Base-by-base conservation (phyloP, 352 stramenopile species). In the Globisporangium radiosum region DNA sequence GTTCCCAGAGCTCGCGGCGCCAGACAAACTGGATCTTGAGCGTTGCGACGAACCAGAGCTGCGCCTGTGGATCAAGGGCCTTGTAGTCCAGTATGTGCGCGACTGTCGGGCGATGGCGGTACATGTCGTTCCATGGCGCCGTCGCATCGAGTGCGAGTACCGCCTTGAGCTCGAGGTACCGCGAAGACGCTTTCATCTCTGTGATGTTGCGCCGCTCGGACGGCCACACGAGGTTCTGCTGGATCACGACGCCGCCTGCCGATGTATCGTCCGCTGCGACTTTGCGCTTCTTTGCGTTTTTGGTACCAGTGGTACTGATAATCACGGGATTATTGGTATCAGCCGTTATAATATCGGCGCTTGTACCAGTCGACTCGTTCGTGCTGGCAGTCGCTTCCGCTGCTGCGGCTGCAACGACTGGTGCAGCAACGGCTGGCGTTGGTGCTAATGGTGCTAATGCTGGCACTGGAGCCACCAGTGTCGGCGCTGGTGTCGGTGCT, bases 1-100 rank as follows among this genome's bases (percentile, higher is more conserved):
- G 71, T 42, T 79, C 71, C 71, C 71, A 79, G 51, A 79, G 70
- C 63, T 79, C 71, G 38, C 71, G 68, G 9, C 71, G 71, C 60
- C 68, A 71, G 39, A 72, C 61, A 56, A 76, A 79, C 59, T 79
- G 71, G 54, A 72, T 56, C n/a, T 69, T 69, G n/a, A 79, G 61
- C 49, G 62, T 69, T 17, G 60, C 55, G 15, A 68, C 47, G 47
- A 76, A 71, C 71, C 71, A 79, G 45, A 51, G 49, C 36, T 64
- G 52, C 4, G 59, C 68, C 9, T 62, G 60, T 7, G 72, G 65
- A n/a, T 56, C 43, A 7, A 79, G 43, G n/a, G 51, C 42, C 1
- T 45, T 39, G 50, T 61, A 65, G 63, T 79, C 50, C 44, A 79
- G 49, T 14, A 79, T 56, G 17, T 73, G 64, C 33, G 63, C 72